phyloP scores from a whole-genome alignment of 148 eudicot genomes.

The Cornus kousa region DNA sequence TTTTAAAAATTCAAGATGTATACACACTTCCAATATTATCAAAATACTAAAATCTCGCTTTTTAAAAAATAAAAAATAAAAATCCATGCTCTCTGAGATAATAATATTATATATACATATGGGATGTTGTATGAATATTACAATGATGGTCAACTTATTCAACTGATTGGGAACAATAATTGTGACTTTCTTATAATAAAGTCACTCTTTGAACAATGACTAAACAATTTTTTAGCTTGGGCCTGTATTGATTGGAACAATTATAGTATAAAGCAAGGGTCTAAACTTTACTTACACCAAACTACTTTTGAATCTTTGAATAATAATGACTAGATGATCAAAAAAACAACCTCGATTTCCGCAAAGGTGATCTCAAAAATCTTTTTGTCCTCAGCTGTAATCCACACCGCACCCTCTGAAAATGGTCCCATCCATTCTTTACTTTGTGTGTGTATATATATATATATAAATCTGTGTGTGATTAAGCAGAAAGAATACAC shows the following conservation, averaged over 20 bases:
- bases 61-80: too few relatives aligned
- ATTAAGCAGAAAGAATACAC: not conserved
- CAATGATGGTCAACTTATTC: too few relatives aligned
- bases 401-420: not conserved
- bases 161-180: too few relatives aligned
- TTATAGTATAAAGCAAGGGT: constrained; percentile 8
- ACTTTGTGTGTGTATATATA: not conserved
- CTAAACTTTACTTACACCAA: not conserved
- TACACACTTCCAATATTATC: too few relatives aligned
- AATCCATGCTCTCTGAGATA: too few relatives aligned
- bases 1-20: too few relatives aligned
- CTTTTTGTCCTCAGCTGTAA: not conserved
- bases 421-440: constrained; percentile 1
- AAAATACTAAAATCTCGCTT: too few relatives aligned
- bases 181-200: too few relatives aligned
- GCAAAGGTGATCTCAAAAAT: constrained; percentile 11
- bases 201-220: not conserved
- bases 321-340: constrained; percentile 32
- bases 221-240: not conserved
- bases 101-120: too few relatives aligned
- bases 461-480: too few relatives aligned
- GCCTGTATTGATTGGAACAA: constrained; percentile 8
- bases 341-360: constrained; percentile 14
- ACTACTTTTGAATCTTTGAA: constrained; percentile 14
- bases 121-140: too few relatives aligned